Base-by-base conservation (phyloP, 768 basidiomycete species). In the Hygrocybe punicea region DNA sequence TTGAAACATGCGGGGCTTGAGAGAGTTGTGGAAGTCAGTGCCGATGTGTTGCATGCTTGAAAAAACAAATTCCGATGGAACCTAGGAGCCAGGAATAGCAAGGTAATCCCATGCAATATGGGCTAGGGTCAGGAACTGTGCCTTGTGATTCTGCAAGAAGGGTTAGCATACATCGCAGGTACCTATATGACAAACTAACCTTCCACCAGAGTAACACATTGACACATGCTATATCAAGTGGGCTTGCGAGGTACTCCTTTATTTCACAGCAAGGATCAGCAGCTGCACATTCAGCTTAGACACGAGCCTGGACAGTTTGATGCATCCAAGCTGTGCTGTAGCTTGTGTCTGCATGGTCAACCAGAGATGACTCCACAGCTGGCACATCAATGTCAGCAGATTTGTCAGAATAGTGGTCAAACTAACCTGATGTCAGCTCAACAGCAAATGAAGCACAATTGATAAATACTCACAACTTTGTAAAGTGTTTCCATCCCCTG, bases 391-490 rank as follows among this genome's bases (percentile, higher is more conserved):
- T 42, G 40, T 42, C 40, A 29, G 29, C 29, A 11, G 19, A 42
- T 21, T 42, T 42, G 40, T 42, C 40, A 21, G 40, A 16, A 42
- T 21, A 16, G 40, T 42, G 16, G 11, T 42, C 40, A 42, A 21
- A n/a, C n/a, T n/a, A n/a, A 16, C 29, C 40, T 6, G 14, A 42
- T 42, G 19, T 21, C 14, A 21, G 11, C 40, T 42, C 16, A 42
- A 16, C 11, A 21, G 11, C 40, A 42, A 16, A 42, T n/a, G n/a
- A 16, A 21, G 29, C 29, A 29, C 29, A 29, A 29, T 29, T 29
- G 8, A 29, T 8, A 8, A n/a, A 29, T 42, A 63, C 66, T 42
- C 50, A 68, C 66, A 16, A 50, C 52, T 23, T 59, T 50, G 33
- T 63, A 57, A 21, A 69, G 56, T 16, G 40, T 24, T 45, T 53